A percentile compares a stretch with the other conserved stretches of the same genome.
Evolutionary conservation across 78 protist genomes (phyloP).

Genomic region (Abeoforma whisleri): DNA sequence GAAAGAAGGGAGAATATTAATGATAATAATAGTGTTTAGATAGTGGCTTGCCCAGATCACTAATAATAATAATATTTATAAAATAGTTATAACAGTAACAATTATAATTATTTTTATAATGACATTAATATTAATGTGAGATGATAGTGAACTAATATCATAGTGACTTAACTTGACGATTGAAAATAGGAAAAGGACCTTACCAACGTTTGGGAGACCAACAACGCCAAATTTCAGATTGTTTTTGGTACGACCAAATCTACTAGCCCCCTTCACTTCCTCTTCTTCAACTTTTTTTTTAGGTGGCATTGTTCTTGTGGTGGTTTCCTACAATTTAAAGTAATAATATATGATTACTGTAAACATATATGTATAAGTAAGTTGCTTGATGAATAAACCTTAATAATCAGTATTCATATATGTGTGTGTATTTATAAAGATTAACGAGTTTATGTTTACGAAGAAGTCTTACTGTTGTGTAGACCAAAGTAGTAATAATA

Average conservation of each 20-base stretch:
- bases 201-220: slow-evolving; percentile 35
- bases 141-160: no score
- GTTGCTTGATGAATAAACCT: neutral
- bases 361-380: neutral
- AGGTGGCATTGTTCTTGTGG: slow-evolving; percentile 15
- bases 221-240: slow-evolving; percentile 9
- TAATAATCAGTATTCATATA: neutral
- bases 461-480: neutral
- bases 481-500: no score
- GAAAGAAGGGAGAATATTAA: no score
- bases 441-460: neutral
- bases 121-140: no score
- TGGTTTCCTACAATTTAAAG: neutral
- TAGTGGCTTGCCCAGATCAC: no score
- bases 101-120: no score
- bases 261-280: neutral
- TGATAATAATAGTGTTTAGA: no score
- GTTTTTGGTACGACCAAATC: slow-evolving; percentile 31
- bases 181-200: no score
- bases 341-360: neutral
- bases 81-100: no score
- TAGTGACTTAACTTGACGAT: no score
- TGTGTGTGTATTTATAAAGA: neutral
- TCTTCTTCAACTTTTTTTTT: slow-evolving; percentile 1
- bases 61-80: no score